These are phyloP conservation scores for Rutstroemia sp. DNA, from an alignment of 2,329 filamentous ascomycete species.

Conservation along the genomic window DNA sequence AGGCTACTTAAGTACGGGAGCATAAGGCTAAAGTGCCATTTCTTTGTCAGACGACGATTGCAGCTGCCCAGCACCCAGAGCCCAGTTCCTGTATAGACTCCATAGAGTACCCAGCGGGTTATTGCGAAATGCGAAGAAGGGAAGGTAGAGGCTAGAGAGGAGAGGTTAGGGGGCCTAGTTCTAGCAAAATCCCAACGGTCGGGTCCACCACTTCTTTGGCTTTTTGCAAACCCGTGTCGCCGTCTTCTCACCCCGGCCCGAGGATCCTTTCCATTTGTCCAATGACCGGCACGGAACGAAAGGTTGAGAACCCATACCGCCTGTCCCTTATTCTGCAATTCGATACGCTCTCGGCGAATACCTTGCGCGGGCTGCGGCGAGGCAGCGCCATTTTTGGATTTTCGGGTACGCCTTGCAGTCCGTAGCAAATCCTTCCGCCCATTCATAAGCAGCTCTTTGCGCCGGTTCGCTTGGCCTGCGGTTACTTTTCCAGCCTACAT, in stretches of 20 bases:
- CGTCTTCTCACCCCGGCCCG: conserved; percentile 5
- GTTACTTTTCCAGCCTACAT: neutral
- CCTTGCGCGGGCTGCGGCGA: conserved; percentile 6
- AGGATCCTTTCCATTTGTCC: conserved; percentile 1
- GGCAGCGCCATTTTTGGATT: conserved; percentile 9
- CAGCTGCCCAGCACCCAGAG: neutral
- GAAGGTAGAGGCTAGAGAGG: too few species aligned
- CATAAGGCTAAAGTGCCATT: conserved; percentile 1
- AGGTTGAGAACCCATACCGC: conserved; percentile 1
- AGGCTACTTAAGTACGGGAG: too few species aligned
- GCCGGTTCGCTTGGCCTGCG: conserved; percentile 2
- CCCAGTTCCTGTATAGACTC: too few species aligned
- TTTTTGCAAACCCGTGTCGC: neutral
- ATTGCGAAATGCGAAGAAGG: too few species aligned
- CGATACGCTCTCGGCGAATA: conserved; percentile 3
- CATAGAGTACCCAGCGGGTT: too few species aligned
- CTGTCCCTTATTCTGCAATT: neutral
- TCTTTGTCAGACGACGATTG: neutral
- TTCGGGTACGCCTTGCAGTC: conserved; percentile 10
- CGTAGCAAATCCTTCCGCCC: conserved; percentile 4
- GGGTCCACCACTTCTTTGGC: neutral
- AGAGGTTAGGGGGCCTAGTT: neutral
- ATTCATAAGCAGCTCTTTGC: conserved; percentile 3
- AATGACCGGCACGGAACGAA: conserved; percentile 5
- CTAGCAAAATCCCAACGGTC: conserved; percentile 7